Conservation (phyloP, 345 rosid species). For the Xanthoceras sorbifolium region DNA sequence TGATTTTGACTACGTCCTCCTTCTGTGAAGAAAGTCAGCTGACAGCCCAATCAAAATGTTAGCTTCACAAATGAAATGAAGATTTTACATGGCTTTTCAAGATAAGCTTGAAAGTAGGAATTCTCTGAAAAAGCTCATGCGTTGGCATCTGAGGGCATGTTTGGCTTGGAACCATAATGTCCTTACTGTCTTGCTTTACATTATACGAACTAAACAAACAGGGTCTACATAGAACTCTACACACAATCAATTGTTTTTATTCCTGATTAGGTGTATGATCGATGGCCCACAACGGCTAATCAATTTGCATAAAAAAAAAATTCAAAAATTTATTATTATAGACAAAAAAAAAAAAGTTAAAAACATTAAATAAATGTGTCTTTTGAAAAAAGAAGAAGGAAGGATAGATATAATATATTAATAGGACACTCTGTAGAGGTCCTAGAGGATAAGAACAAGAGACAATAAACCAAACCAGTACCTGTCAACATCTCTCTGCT, state of each 20-base stretch:
- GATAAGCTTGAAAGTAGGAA: not conserved
- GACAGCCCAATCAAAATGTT: not conserved
- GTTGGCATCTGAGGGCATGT: not conserved
- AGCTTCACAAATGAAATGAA: too few species aligned
- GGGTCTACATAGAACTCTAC: not conserved
- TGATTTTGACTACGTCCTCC: not conserved
- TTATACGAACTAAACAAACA: not conserved
- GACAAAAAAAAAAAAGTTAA: not conserved
- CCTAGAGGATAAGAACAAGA: constrained; percentile 30
- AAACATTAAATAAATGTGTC: too few species aligned
- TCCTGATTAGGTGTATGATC: constrained; percentile 8
- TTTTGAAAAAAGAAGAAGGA: not conserved
- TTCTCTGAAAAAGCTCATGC: not conserved
- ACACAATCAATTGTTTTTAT: not conserved
- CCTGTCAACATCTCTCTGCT: constrained; percentile 35
- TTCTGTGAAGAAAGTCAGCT: not conserved
- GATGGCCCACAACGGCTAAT: constrained; percentile 29
- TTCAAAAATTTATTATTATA: not conserved
- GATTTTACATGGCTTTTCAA: too few species aligned
- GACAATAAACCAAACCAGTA: constrained; percentile 13
- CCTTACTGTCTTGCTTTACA: not conserved
- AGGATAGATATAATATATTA: too few species aligned
- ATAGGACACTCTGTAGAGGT: constrained; percentile 1
- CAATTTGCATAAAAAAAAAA: not conserved
- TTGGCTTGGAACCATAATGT: not conserved